phyloP scores from a whole-genome alignment of 768 basidiomycete species.

The Hortiboletus flavorubellus region DNA sequence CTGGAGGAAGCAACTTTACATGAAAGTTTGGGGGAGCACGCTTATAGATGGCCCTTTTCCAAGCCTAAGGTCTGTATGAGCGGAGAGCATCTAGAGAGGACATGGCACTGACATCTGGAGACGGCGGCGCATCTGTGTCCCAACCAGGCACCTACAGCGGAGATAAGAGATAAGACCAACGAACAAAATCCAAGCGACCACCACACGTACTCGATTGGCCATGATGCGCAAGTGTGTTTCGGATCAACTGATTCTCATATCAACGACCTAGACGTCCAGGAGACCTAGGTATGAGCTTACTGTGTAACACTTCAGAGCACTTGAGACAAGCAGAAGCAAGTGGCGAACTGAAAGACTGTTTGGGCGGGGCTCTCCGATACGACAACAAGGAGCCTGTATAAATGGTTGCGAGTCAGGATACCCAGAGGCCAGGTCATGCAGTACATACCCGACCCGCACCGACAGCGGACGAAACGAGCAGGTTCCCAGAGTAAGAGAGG shows the following conservation, averaged over 20 bases:
- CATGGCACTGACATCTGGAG: conserved; percentile 25
- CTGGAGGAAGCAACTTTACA: conserved; percentile 55
- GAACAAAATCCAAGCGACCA: not conserved
- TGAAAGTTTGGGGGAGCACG: conserved; percentile 57
- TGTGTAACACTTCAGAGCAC: not conserved
- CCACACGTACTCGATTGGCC: conserved; percentile 14
- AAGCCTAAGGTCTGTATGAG: conserved; percentile 39
- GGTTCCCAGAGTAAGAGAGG: not conserved
- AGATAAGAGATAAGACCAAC: not conserved
- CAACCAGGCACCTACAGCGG: conserved; percentile 8
- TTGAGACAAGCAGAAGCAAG: not conserved
- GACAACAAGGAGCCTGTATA: not conserved
- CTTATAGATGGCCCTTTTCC: conserved; percentile 59
- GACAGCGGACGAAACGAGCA: not conserved
- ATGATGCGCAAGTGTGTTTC: conserved; percentile 1
- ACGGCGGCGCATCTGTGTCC: conserved; percentile 6
- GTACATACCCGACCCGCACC: not conserved
- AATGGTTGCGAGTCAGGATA: not conserved
- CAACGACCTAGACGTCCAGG: not conserved
- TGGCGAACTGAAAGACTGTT: not conserved
- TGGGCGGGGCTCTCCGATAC: not conserved
- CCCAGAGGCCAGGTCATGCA: not conserved
- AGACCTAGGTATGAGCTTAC: conserved; percentile 1
- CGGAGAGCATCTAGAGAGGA: not conserved
- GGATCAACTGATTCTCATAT: conserved; percentile 1